Percentiles rank a stretch among this genome's conserved stretches.
Conservation (phyloP, 2,329 filamentous ascomycete species). For the Xylariomycetidae sp. region DNA sequence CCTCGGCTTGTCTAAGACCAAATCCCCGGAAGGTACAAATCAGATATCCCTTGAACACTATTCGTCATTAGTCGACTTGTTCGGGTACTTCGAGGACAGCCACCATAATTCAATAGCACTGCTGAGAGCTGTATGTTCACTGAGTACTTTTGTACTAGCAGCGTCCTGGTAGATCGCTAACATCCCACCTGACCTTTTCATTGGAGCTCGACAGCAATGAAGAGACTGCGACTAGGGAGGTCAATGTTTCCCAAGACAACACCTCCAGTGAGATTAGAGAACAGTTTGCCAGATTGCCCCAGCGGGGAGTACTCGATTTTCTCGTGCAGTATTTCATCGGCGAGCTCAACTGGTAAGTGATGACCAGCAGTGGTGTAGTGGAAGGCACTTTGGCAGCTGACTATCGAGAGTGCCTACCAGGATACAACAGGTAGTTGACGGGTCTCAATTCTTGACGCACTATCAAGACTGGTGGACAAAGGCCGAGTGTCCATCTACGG, state of each 20-base stretch:
- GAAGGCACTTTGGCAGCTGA: too few species aligned
- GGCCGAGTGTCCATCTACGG: background rate
- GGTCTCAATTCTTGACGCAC: conserved; percentile 6
- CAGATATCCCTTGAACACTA: too few species aligned
- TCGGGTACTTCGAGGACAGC: conserved; percentile 12
- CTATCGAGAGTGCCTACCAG: too few species aligned
- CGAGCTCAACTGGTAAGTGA: conserved; percentile 15
- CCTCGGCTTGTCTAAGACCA: too few species aligned
- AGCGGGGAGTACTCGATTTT: conserved; percentile 10
- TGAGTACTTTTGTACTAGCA: too few species aligned
- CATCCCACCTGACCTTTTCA: too few species aligned
- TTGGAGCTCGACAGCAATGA: conserved; percentile 1
- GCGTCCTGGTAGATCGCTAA: too few species aligned
- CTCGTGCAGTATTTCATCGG: conserved; percentile 11
- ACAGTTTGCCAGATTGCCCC: conserved; percentile 6
- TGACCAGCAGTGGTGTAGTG: too few species aligned
- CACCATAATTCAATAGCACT: conserved; percentile 10
- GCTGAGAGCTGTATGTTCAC: conserved; percentile 7
- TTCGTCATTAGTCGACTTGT: conserved; percentile 4
- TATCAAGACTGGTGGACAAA: conserved; percentile 11
- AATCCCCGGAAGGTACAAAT: too few species aligned
- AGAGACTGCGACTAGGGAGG: background rate
- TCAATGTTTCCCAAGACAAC: background rate
- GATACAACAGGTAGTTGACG: too few species aligned
- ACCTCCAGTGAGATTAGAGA: conserved; percentile 1